Base-by-base conservation (phyloP, 306 rosid genomes). In the Malus sieversii region DNA sequence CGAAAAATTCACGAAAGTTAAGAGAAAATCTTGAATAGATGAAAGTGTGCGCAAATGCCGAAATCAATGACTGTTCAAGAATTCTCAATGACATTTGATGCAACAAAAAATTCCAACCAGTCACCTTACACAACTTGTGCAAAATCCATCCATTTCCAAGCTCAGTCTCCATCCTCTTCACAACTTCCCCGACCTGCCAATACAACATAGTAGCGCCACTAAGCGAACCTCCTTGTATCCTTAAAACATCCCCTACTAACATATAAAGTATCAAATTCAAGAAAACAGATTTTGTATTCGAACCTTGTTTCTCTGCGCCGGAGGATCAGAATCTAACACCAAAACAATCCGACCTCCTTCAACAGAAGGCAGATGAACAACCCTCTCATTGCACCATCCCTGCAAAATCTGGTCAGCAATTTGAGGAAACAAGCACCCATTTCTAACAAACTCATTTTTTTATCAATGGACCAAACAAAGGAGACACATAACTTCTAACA, bases 131-230 rank as follows among this genome's bases (percentile, higher is more conserved):
- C 73, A 65, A 75, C 71, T 92, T 82, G 57, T 83, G 87, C 81
- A 79, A 74, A 46, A 87, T 90, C 95, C 97, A 95, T 65, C 86
- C 85, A 77, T 81, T 83, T 78, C 88, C 98, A 8, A 93, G 87
- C 48, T 94, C 97, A 45, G 67, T 86, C 81, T 89, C 97, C 96
- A 95, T 89, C 97, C 86, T 85, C 64, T 77, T 86, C 60, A 89
- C 87, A 72, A 86, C 89, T 72, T 89, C 93, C 70, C 80, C 80
- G 69, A 90, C 95, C 95, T 93, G 81, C 74, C 69, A 68, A 22
- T 23, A 63, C 30, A 70, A 44, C 6, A 64, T 27, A 46, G 32
- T 23, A 32, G 13, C 20, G 33, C 7, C 1, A 15, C 62, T n/a
- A 6, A 25, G 44, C 45, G 6, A 6, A 60, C 27, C 5, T 6